phyloP scores from a whole-genome alignment of 345 rosid genomes.

The Brassica cretica region DNA sequence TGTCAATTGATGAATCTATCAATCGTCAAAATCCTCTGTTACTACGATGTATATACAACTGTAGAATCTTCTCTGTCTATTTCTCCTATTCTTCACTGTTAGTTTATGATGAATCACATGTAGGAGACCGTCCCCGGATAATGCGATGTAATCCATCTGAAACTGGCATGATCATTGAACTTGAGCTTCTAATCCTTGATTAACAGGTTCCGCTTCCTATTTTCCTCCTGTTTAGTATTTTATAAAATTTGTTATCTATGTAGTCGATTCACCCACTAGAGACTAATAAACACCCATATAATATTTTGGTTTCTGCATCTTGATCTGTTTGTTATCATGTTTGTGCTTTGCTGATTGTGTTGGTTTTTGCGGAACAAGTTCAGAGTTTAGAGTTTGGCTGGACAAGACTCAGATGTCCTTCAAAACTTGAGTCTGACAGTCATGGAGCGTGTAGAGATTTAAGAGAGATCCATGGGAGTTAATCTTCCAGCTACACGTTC shows the following conservation, averaged over 20 bases:
- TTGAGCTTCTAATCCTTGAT: neutral
- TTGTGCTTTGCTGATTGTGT: neutral
- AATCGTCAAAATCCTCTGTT: neutral
- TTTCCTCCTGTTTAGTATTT: neutral
- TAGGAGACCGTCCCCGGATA: neutral
- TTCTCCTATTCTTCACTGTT: neutral
- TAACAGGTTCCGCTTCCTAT: neutral
- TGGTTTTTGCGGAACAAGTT: conserved; percentile 60
- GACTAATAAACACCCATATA: neutral
- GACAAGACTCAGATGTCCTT: conserved; percentile 66
- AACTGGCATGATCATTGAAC: neutral
- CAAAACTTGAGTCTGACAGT: conserved; percentile 60
- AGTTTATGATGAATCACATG: neutral
- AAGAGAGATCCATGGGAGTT: conserved; percentile 40
- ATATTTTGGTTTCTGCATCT: neutral
- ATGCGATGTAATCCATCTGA: neutral
- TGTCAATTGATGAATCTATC: neutral
- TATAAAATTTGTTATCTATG: neutral
- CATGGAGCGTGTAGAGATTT: conserved; percentile 88
- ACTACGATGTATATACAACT: neutral
- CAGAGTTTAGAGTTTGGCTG: conserved; percentile 59
- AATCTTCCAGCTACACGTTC: neutral
- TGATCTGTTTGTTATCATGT: neutral
- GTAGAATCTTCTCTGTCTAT: neutral
- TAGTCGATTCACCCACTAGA: neutral